phyloP scores from a whole-genome alignment of 495 filamentous ascomycete species.

The Podospora comata region DNA sequence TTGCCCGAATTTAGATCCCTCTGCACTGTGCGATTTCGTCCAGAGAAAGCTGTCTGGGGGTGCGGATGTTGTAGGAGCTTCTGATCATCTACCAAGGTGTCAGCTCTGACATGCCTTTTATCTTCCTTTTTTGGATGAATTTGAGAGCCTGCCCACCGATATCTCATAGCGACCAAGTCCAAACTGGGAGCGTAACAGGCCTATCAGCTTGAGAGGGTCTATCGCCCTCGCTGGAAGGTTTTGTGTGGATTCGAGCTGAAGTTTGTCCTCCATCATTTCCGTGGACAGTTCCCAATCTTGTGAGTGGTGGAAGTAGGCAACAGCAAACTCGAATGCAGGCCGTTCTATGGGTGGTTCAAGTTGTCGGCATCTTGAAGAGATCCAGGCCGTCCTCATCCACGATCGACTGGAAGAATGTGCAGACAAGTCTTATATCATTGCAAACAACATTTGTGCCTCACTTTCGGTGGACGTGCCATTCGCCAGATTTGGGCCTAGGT shows the following conservation, averaged over 20 bases:
- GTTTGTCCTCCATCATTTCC: neutral
- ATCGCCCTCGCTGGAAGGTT: neutral
- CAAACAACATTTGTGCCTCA: neutral
- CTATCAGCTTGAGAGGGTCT: neutral
- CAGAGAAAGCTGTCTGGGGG: conserved; percentile 2
- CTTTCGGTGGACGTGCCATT: neutral
- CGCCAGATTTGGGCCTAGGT: neutral
- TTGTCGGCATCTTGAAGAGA: too few species aligned
- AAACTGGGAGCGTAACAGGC: neutral
- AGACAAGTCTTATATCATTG: too few species aligned
- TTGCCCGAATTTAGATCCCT: neutral
- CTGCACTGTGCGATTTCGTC: conserved; percentile 9
- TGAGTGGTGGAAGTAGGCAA: too few species aligned
- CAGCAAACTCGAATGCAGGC: too few species aligned
- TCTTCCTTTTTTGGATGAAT: neutral
- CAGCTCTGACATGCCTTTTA: neutral
- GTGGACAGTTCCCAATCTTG: neutral
- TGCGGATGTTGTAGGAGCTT: neutral
- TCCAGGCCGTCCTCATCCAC: too few species aligned
- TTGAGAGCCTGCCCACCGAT: neutral
- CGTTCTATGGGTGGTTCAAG: too few species aligned
- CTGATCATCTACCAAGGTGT: neutral
- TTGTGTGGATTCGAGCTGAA: neutral
- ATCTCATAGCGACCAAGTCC: neutral
- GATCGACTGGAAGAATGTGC: too few species aligned